A percentile compares a stretch with the other conserved stretches of the same genome.
Conservation (phyloP, 1,284 basidiomycete genomes). For the Ganoderma sp. region DNA sequence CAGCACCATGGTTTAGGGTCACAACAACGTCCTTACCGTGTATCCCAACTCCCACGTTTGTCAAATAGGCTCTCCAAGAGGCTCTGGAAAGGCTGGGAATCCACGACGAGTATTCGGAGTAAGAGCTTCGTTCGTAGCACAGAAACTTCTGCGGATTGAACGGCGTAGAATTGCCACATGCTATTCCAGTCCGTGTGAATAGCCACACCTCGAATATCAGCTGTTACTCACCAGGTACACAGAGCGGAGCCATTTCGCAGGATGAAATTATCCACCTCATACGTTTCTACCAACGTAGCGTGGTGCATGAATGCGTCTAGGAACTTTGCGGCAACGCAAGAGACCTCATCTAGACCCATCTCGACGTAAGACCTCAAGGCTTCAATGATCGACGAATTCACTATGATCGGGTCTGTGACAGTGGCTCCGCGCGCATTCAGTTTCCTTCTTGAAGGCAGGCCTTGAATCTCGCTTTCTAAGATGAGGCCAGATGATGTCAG, state of each 20-base stretch:
- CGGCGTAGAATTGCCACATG: slow-evolving; percentile 68
- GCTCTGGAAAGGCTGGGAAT: slow-evolving; percentile 61
- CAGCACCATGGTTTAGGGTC: not conserved
- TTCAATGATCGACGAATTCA: slow-evolving; percentile 59
- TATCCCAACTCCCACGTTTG: slow-evolving; percentile 50
- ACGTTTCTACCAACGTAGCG: slow-evolving; percentile 60
- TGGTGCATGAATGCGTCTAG: slow-evolving; percentile 63
- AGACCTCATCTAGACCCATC: slow-evolving; percentile 55
- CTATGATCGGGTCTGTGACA: slow-evolving; percentile 59
- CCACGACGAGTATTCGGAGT: slow-evolving; percentile 64
- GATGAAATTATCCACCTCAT: slow-evolving; percentile 75
- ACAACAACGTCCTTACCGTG: slow-evolving; percentile 44
- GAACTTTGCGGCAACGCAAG: slow-evolving; percentile 64
- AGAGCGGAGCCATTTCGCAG: slow-evolving; percentile 62
- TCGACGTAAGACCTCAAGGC: slow-evolving; percentile 59
- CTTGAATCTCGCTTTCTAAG: slow-evolving; percentile 50
- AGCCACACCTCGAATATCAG: not conserved
- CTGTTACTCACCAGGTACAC: slow-evolving; percentile 56
- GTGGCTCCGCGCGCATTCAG: slow-evolving; percentile 48
- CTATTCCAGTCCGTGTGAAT: slow-evolving; percentile 42
- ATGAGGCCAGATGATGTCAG: slow-evolving; percentile 53
- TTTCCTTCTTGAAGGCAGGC: slow-evolving; percentile 62
- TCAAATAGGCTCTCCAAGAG: slow-evolving; percentile 50
- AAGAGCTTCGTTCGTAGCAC: slow-evolving; percentile 59
- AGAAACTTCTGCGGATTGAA: slow-evolving; percentile 58